Percentiles rank a stretch among this genome's conserved stretches.
Evolutionary conservation across 176 grass and related monocot genomes (phyloP).

Genomic region (Oryza officinalis): DNA sequence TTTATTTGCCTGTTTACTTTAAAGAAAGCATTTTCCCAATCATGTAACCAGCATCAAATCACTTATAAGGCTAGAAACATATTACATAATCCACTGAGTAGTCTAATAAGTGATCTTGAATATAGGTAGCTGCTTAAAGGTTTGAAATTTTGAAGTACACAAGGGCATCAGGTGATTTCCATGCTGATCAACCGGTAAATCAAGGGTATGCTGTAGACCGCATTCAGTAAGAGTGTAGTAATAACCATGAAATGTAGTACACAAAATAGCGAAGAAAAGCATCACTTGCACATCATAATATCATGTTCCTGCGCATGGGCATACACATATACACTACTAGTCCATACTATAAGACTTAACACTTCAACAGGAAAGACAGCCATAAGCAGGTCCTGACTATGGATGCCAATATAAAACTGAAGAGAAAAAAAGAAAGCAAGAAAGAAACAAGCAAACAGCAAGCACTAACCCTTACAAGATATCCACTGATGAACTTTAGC

Average conservation of each 20-base stretch:
- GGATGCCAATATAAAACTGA: neutral
- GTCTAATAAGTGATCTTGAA: neutral
- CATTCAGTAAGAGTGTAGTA: neutral
- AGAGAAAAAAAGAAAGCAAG: neutral
- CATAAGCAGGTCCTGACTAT: neutral
- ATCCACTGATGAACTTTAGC: neutral
- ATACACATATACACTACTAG: conserved; percentile 2
- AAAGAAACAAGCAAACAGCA: neutral
- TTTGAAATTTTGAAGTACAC: neutral
- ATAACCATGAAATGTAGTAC: neutral
- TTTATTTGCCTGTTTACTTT: neutral
- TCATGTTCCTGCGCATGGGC: neutral
- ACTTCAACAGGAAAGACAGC: neutral
- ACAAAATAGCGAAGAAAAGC: neutral
- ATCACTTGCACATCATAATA: neutral
- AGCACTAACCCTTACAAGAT: neutral
- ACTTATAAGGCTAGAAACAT: neutral
- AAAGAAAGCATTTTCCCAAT: neutral
- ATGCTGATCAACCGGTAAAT: neutral
- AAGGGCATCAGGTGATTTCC: neutral
- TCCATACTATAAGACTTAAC: neutral
- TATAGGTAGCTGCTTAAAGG: neutral
- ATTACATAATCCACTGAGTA: neutral
- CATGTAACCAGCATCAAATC: neutral
- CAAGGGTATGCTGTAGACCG: neutral